Percentiles rank a stretch among this genome's conserved stretches.
These are phyloP conservation scores for Neurospora intermedia DNA, from an alignment of 495 filamentous ascomycete genomes.

Conservation along the genomic window DNA sequence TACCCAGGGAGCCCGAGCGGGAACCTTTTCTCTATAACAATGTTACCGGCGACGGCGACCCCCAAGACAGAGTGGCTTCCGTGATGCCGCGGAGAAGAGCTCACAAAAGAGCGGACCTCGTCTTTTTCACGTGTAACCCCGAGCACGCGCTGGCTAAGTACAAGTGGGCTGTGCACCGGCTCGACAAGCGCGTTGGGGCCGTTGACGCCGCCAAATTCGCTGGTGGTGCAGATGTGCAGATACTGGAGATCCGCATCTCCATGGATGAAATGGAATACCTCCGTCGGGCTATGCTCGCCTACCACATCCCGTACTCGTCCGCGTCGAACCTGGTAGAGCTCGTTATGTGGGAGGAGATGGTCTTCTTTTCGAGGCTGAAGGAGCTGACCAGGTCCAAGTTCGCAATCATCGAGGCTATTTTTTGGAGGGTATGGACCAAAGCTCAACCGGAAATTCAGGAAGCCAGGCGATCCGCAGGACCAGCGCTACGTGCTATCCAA, in stretches of 20 bases:
- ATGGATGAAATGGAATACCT: not conserved
- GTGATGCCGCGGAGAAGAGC: not conserved
- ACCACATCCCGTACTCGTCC: not conserved
- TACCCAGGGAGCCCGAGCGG: not conserved
- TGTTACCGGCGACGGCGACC: not conserved
- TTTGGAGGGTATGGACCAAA: not conserved
- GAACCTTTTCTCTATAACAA: not conserved
- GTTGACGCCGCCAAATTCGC: not conserved
- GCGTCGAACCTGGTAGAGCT: not conserved
- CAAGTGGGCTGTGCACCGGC: not conserved
- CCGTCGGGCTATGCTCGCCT: too few relatives aligned
- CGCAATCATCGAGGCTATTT: not conserved
- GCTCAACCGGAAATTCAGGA: not conserved
- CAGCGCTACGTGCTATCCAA: not conserved
- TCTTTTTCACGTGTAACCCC: not conserved
- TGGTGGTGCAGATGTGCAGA: not conserved
- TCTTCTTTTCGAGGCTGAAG: not conserved
- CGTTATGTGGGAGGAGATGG: not conserved
- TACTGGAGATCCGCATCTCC: not conserved
- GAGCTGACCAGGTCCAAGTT: not conserved
- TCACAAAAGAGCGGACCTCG: not conserved
- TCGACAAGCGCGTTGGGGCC: not conserved
- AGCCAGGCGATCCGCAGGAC: not conserved
- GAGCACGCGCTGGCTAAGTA: not conserved
- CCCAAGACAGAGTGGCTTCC: not conserved